Base-by-base conservation (phyloP, 23 red algal genomes). In the Gracilaria gracilis region DNA sequence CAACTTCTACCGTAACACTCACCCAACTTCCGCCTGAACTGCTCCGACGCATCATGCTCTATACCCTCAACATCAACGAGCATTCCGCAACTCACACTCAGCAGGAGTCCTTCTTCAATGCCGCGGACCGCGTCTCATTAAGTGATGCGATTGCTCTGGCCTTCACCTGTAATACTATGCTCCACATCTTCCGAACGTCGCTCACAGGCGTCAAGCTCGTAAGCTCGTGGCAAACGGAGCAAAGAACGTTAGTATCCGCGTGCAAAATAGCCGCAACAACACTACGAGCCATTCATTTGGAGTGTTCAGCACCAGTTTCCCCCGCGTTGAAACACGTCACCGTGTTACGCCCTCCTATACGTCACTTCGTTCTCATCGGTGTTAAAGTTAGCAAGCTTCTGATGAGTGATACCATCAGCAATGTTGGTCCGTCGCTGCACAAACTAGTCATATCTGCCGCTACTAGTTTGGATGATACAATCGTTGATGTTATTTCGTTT, bases 351-450 rank as follows among this genome's bases (percentile, higher is more conserved):
- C 84, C 84, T 75, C 64, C 64, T 1, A 59, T 87, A 19, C 65
- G 84, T 59, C 69, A 87, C 32, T 76, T 87, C 29, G 84, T 87
- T 61, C 67, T 87, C 0, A 74, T 87, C 49, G 84, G 84, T 17
- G 67, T 87, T 2, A 87, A 87, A 17, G 77, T 87, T 37, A 73
- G 62, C 44, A 70, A 77, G 23, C 9, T 23, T n/a, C 67, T 87
- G 0, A 61, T 87, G 84, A 31, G 27, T 38, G 47, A 87, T 55
- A 23, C 77, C 33, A 34, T 87, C 28, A 9, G 47, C n/a, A 75
- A 50, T n/a, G 12, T 87, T 23, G 84, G 84, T 23, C 39, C 33
- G 17, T 75, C 84, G 13, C 53, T 87, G 57, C 50, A 76, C 50
- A 87, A 58, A 55, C n/a, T 87, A 12, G 84, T 76, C 32, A 75